A percentile compares a stretch with the other conserved stretches of the same genome.
Evolutionary conservation across 176 grass and related monocot species (phyloP).

Genomic region (Avena atlantica): DNA sequence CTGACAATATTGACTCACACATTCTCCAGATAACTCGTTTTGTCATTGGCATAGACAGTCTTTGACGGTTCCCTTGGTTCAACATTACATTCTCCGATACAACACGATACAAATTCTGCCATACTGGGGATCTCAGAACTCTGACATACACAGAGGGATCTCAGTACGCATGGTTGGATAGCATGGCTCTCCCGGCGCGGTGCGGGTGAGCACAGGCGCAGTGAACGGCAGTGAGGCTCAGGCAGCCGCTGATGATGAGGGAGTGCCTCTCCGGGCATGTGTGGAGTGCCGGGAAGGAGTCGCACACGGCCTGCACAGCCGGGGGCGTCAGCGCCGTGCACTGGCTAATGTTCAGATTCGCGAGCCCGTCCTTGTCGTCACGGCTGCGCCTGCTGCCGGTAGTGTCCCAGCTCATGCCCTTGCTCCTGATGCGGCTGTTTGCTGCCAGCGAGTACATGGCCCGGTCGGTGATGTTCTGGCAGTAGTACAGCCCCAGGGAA

Average conservation of each 20-base stretch:
- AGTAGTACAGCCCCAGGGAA: constrained; percentile 81
- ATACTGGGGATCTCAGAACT: background rate
- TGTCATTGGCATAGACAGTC: background rate
- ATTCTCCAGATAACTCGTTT: background rate
- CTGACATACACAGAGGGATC: background rate
- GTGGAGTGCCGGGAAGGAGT: constrained; percentile 84
- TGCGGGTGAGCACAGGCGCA: constrained; percentile 77
- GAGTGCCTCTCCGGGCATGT: constrained; percentile 83
- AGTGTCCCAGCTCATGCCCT: constrained; percentile 41
- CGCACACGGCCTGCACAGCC: constrained; percentile 80
- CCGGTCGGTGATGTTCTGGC: constrained; percentile 90
- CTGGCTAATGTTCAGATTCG: constrained; percentile 88
- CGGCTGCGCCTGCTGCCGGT: background rate
- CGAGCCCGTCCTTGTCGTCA: constrained; percentile 54
- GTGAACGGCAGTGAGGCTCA: constrained; percentile 89
- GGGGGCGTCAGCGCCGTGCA: constrained; percentile 89
- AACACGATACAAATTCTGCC: background rate
- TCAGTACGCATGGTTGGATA: constrained; percentile 64
- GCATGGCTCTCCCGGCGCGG: constrained; percentile 46
- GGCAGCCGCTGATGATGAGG: constrained; percentile 89
- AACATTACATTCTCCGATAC: background rate
- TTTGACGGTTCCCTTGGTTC: background rate
- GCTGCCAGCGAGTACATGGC: constrained; percentile 89
- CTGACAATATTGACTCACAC: background rate
- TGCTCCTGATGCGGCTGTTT: constrained; percentile 63